Evolutionary conservation across 805 yeast species (phyloP).

Genomic region (Kluyveromyces wickerhamii): DNA sequence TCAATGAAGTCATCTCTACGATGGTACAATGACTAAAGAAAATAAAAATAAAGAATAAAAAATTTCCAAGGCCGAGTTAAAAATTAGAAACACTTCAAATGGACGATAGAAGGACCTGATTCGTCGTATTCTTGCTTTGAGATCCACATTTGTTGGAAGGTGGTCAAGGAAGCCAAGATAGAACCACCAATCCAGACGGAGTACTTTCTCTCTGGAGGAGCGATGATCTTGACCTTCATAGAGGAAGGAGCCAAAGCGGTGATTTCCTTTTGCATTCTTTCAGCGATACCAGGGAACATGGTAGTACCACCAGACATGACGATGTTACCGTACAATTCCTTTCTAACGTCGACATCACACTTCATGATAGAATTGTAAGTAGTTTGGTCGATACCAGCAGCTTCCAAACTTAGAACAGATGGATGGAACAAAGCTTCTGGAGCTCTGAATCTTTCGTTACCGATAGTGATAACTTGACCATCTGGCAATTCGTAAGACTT

Average conservation of each 20-base stretch:
- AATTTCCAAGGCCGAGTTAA: background rate
- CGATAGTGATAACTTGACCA: slow-evolving; percentile 98
- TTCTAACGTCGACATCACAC: slow-evolving; percentile 99
- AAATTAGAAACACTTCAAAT: slow-evolving; percentile 43
- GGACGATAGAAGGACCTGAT: slow-evolving; percentile 98
- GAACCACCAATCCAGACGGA: slow-evolving; percentile 99
- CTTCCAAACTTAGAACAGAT: slow-evolving; percentile 80
- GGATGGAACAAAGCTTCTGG: slow-evolving; percentile 99
- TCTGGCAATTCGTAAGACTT: slow-evolving; percentile 99
- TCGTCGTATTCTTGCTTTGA: slow-evolving; percentile 99
- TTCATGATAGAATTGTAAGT: slow-evolving; percentile 68
- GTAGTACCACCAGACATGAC: slow-evolving; percentile 99
- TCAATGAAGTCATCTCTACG: no score
- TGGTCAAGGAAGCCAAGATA: slow-evolving; percentile 93
- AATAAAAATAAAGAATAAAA: slow-evolving; percentile 1
- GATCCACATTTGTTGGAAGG: slow-evolving; percentile 99
- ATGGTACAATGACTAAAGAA: no score
- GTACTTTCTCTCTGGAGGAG: slow-evolving; percentile 99
- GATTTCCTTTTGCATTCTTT: slow-evolving; percentile 99
- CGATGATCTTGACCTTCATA: slow-evolving; percentile 98
- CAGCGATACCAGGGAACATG: slow-evolving; percentile 99
- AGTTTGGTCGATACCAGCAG: slow-evolving; percentile 99
- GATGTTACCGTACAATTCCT: slow-evolving; percentile 97
- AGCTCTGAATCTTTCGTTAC: slow-evolving; percentile 99
- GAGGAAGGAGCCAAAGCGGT: slow-evolving; percentile 99